phyloP scores from a whole-genome alignment of 1,139 yeast genomes.

The Geotrichum candidum region DNA sequence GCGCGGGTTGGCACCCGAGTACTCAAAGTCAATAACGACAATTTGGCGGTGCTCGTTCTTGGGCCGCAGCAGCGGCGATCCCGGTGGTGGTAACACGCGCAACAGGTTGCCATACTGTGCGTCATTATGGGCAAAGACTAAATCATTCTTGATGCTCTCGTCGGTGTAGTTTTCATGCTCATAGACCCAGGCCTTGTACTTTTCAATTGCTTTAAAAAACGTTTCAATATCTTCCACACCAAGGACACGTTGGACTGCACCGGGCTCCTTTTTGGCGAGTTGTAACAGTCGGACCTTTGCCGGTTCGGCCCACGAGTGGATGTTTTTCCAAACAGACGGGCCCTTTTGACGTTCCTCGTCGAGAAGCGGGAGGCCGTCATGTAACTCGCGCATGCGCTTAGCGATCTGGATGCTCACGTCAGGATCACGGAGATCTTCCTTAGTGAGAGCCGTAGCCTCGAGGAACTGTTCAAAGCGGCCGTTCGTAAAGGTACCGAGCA shows the following conservation, averaged over 20 bases:
- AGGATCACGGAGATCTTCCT: slow-evolving; percentile 66
- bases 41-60: slow-evolving; percentile 61
- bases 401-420: slow-evolving; percentile 81
- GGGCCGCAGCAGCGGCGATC: slow-evolving; percentile 39
- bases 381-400: slow-evolving; percentile 93
- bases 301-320: slow-evolving; percentile 63
- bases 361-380: slow-evolving; percentile 66
- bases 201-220: slow-evolving; percentile 31
- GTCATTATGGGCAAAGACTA: slow-evolving; percentile 88
- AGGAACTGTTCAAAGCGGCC: slow-evolving; percentile 91
- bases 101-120: slow-evolving; percentile 89
- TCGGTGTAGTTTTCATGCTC: slow-evolving; percentile 22
- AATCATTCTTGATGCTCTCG: slow-evolving; percentile 41
- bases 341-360: slow-evolving; percentile 47
- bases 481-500: slow-evolving; percentile 81
- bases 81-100: slow-evolving; percentile 36
- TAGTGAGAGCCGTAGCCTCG: slow-evolving; percentile 69
- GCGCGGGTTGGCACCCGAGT: slow-evolving; percentile 88
- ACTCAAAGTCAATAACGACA: slow-evolving; percentile 94
- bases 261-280: slow-evolving; percentile 21
- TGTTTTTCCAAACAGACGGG: slow-evolving; percentile 65
- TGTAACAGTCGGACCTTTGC: slow-evolving; percentile 43
- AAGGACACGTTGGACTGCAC: slow-evolving; percentile 20
- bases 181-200: slow-evolving; percentile 57
- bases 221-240: slow-evolving; percentile 15